Conservation (phyloP, 2,329 filamentous ascomycete genomes). For the Fusarium nanum region DNA sequence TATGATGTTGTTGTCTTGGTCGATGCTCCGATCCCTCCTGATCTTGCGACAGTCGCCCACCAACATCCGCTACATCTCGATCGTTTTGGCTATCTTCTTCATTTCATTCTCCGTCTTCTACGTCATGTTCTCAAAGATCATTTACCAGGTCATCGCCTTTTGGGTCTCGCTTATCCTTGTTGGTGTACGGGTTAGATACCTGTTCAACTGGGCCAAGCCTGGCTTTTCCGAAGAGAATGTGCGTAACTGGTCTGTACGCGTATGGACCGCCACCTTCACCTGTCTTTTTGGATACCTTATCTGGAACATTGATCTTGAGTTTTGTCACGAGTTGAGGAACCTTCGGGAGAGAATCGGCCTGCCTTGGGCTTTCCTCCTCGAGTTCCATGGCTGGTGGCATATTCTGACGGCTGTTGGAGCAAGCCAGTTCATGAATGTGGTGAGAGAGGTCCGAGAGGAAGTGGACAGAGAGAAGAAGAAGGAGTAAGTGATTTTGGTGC, state of each 20-base stretch:
- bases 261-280: conserved; percentile 47
- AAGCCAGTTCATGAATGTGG: conserved; percentile 53
- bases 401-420: conserved; percentile 68
- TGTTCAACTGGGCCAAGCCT: conserved; percentile 49
- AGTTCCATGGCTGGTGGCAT: conserved; percentile 75
- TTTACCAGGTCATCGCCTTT: conserved; percentile 58
- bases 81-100: conserved; percentile 56
- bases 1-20: conserved; percentile 66
- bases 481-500: conserved; percentile 8
- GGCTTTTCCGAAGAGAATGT: conserved; percentile 46
- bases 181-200: conserved; percentile 50
- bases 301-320: conserved; percentile 68
- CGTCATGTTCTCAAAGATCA: conserved; percentile 56
- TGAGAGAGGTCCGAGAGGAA: conserved; percentile 45
- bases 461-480: conserved; percentile 37
- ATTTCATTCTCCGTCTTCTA: conserved; percentile 57
- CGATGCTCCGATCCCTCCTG: conserved; percentile 63
- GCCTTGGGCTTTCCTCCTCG: conserved; percentile 66
- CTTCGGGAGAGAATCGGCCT: conserved; percentile 60
- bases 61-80: conserved; percentile 49
- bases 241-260: conserved; percentile 43
- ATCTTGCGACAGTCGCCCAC: conserved; percentile 57
- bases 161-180: conserved; percentile 49
- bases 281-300: conserved; percentile 61
- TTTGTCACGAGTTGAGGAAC: conserved; percentile 60